Conservation (phyloP, 225 moss, liverwort and hornwort species). For the Marchantia polymorpha region DNA sequence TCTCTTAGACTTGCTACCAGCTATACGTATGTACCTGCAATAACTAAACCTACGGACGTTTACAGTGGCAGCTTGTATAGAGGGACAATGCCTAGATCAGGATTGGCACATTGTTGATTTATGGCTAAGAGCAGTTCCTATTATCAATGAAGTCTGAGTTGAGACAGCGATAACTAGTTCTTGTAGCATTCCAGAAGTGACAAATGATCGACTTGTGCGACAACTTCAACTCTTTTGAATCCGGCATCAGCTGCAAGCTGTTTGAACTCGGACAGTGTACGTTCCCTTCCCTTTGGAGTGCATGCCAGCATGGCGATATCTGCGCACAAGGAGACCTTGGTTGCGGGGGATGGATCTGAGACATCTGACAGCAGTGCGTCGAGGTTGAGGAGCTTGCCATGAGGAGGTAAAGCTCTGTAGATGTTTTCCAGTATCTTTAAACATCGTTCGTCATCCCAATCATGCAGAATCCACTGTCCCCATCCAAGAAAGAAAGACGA, state of each 20-base stretch:
- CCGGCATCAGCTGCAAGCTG: neutral
- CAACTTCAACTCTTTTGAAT: too few species aligned
- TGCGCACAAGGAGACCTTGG: neutral
- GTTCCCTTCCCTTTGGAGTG: neutral
- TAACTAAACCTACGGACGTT: too few species aligned
- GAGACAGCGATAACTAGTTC: too few species aligned
- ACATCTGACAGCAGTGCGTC: neutral
- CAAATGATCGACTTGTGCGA: too few species aligned
- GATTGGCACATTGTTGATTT: too few species aligned
- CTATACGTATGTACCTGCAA: too few species aligned
- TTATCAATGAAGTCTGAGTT: too few species aligned
- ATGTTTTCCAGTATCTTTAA: neutral
- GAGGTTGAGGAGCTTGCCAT: conserved; percentile 1
- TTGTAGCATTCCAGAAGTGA: too few species aligned
- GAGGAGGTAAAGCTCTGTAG: neutral
- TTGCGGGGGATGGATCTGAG: neutral
- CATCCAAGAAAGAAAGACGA: neutral
- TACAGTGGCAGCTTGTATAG: too few species aligned
- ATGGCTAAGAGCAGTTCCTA: too few species aligned
- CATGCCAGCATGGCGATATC: neutral
- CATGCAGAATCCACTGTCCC: conserved; percentile 2
- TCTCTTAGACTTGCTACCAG: too few species aligned
- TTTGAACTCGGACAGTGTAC: neutral
- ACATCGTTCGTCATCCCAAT: conserved; percentile 1
- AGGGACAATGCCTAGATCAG: too few species aligned